Percentiles rank a stretch among this genome's conserved stretches.
Conservation (phyloP, 257 asterid species). For the Solanum clarkiae region DNA sequence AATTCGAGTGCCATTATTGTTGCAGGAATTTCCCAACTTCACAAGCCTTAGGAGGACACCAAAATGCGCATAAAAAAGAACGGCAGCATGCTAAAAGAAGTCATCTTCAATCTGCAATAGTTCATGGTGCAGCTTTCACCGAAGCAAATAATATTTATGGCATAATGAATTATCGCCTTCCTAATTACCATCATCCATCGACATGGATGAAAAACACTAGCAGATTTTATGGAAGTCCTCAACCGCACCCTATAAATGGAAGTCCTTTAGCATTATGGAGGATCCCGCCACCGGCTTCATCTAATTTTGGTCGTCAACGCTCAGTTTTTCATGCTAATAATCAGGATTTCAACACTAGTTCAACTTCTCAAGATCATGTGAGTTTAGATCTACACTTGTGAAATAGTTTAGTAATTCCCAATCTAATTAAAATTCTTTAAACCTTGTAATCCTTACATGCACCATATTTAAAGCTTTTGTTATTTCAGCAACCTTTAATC, state of each 20-base stretch:
- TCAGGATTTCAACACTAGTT: constrained; percentile 4
- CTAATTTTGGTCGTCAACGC: constrained; percentile 6
- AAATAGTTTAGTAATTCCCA: background rate
- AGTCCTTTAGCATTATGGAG: constrained; percentile 66
- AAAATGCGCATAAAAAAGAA: constrained; percentile 88
- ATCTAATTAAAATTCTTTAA: background rate
- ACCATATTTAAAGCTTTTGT: background rate
- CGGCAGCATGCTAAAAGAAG: constrained; percentile 80
- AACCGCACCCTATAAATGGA: constrained; percentile 40
- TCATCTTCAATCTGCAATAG: constrained; percentile 58
- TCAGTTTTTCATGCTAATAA: constrained; percentile 15
- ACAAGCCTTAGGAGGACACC: constrained; percentile 95
- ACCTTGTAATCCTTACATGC: background rate
- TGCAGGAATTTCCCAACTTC: constrained; percentile 86
- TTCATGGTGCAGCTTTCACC: constrained; percentile 22
- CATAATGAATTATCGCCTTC: constrained; percentile 33
- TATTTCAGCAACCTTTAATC: background rate
- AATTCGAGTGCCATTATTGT: constrained; percentile 85
- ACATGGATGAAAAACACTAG: background rate
- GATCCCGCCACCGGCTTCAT: constrained; percentile 14
- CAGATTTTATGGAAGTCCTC: constrained; percentile 20
- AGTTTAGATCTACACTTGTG: constrained; percentile 87
- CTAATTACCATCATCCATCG: constrained; percentile 6
- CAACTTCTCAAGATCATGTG: constrained; percentile 52
- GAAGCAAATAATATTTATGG: constrained; percentile 50